Evolutionary conservation across 768 basidiomycete genomes (phyloP).

Genomic region (Stropharia rugosoannulata): DNA sequence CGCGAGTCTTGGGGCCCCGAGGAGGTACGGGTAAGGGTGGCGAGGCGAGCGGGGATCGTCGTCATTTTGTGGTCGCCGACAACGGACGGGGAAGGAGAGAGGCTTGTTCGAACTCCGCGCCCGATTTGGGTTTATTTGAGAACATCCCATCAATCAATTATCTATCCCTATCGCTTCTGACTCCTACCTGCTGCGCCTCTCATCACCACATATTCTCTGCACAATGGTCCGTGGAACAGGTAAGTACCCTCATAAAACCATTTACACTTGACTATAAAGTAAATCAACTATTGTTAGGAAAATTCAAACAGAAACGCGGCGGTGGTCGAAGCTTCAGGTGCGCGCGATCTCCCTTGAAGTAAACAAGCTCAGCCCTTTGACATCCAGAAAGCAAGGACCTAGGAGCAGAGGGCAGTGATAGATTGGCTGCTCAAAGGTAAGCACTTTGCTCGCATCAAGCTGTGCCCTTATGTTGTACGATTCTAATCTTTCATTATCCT

Average conservation of each 20-base stretch:
- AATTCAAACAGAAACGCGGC: constrained; percentile 85
- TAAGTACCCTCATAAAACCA: constrained; percentile 14
- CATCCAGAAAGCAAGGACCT: constrained; percentile 50
- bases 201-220: constrained; percentile 10
- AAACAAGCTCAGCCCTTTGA: constrained; percentile 3
- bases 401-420: constrained; percentile 43
- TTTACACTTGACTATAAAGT: not conserved
- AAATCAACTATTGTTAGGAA: constrained; percentile 43
- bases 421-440: constrained; percentile 43
- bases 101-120: constrained; percentile 26
- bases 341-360: constrained; percentile 6
- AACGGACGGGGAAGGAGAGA: constrained; percentile 3
- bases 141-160: constrained; percentile 1
- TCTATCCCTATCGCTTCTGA: constrained; percentile 11
- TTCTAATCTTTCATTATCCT: not conserved
- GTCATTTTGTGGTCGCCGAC: constrained; percentile 31
- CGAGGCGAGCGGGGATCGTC: constrained; percentile 90
- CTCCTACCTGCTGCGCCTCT: constrained; percentile 1
- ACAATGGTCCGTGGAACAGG: constrained; percentile 54
- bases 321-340: constrained; percentile 87
- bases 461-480: not conserved
- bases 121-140: constrained; percentile 16
- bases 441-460: constrained; percentile 12
- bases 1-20: constrained; percentile 58
- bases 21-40: constrained; percentile 66